Conservation (phyloP, 2,329 filamentous ascomycete species). For the Epicoccum sorghinum region DNA sequence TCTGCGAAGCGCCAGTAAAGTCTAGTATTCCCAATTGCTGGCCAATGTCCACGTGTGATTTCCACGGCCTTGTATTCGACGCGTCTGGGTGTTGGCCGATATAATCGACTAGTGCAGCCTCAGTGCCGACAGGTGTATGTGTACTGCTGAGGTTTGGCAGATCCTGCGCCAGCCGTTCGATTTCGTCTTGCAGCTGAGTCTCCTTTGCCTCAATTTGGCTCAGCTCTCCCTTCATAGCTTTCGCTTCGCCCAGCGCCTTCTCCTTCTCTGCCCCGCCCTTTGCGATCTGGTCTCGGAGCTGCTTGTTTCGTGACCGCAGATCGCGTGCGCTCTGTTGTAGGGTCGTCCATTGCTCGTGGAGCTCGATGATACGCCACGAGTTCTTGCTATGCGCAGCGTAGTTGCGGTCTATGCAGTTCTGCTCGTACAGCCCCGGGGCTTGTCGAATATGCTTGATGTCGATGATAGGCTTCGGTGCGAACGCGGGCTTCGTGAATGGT, state of each 20-base stretch:
- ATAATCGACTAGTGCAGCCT: conserved; percentile 71
- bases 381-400: conserved; percentile 65
- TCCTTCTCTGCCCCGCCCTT: conserved; percentile 55
- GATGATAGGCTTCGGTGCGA: conserved; percentile 77
- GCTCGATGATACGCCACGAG: conserved; percentile 59
- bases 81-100: conserved; percentile 72
- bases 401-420: conserved; percentile 85
- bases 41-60: conserved; percentile 87
- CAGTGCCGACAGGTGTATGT: conserved; percentile 73
- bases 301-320: conserved; percentile 70
- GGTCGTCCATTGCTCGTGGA: conserved; percentile 53
- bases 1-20: conserved; percentile 79
- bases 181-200: conserved; percentile 65
- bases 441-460: conserved; percentile 91
- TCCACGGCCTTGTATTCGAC: conserved; percentile 58
- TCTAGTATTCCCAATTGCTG: conserved; percentile 87
- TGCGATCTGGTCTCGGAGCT: conserved; percentile 60
- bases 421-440: conserved; percentile 77
- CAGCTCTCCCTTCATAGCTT: conserved; percentile 67
- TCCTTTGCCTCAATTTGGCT: conserved; percentile 67
- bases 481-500: conserved; percentile 64
- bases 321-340: conserved; percentile 65
- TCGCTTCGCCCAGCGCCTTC: conserved; percentile 67
- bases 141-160: conserved; percentile 86
- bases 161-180: conserved; percentile 74